Conservation (phyloP, 805 yeast species). For the Pichia exigua region DNA sequence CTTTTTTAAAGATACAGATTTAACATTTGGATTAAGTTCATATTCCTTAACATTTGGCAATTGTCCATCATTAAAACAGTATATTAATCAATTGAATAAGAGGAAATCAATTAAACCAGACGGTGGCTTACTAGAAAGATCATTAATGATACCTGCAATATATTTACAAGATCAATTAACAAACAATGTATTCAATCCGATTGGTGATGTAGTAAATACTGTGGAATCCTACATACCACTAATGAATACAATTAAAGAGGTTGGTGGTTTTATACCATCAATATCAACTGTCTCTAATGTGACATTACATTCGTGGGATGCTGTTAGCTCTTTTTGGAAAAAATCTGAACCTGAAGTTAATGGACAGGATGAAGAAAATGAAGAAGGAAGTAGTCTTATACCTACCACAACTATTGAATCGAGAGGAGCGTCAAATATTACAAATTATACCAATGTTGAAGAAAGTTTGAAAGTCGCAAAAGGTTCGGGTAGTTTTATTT, state of each 20-base stretch:
- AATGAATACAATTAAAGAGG: neutral
- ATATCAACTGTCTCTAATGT: neutral
- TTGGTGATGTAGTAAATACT: constrained; percentile 19
- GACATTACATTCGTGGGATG: constrained; percentile 5
- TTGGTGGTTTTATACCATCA: constrained; percentile 1
- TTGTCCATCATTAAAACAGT: constrained; percentile 20
- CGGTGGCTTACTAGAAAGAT: constrained; percentile 23
- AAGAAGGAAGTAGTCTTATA: neutral
- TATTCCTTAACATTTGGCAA: constrained; percentile 20
- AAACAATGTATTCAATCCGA: constrained; percentile 24
- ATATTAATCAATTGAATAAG: constrained; percentile 14
- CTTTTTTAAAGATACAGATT: constrained; percentile 21
- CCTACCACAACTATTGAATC: neutral
- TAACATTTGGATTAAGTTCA: constrained; percentile 22
- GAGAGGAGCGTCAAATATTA: constrained; percentile 1
- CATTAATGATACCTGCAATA: constrained; percentile 21
- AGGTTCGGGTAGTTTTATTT: constrained; percentile 20
- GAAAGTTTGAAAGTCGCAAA: constrained; percentile 9
- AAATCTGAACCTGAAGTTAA: neutral
- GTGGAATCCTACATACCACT: constrained; percentile 18
- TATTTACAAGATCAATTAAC: constrained; percentile 23
- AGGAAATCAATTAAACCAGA: constrained; percentile 15
- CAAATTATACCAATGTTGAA: neutral
- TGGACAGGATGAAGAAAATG: neutral
- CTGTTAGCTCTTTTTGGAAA: constrained; percentile 3